phyloP scores from a whole-genome alignment of 768 basidiomycete species.

The Podaxis rugospora region DNA sequence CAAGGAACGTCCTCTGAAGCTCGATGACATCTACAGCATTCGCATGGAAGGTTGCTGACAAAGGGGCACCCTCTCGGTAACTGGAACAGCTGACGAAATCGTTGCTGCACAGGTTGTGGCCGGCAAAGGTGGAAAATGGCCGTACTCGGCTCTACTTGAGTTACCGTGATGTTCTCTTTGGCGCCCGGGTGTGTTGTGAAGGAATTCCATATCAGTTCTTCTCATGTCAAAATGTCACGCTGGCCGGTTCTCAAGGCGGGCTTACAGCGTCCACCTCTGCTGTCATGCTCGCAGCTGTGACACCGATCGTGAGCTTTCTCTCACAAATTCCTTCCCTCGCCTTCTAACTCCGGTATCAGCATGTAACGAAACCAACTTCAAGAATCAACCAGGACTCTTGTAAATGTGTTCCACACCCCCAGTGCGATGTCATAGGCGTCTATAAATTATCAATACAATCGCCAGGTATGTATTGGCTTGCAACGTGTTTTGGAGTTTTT shows the following conservation, averaged over 20 bases:
- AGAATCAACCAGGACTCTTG: neutral
- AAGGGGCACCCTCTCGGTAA: neutral
- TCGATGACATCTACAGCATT: neutral
- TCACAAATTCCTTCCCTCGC: neutral
- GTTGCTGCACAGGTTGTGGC: too few species aligned
- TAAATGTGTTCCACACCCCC: too few species aligned
- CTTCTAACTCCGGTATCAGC: slow-evolving; percentile 12
- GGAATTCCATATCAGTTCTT: neutral
- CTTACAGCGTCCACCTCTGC: neutral
- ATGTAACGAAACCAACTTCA: neutral
- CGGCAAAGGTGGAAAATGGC: neutral
- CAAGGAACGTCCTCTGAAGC: neutral
- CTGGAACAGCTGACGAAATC: neutral
- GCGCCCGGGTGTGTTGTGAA: neutral
- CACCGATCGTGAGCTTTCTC: slow-evolving; percentile 1
- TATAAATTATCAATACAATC: neutral
- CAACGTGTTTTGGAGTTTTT: neutral
- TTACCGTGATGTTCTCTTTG: slow-evolving; percentile 1
- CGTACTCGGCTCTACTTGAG: slow-evolving; percentile 8
- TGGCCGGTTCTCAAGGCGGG: neutral
- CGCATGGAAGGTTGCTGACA: neutral
- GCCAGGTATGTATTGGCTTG: neutral
- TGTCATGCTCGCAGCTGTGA: neutral
- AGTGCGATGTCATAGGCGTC: neutral
- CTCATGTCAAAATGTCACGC: slow-evolving; percentile 10